Evolutionary conservation across 1,139 yeast genomes (phyloP), one percentile per base, ranked within the genome.

Genomic region (Zygosaccharomyces pseudobailii): DNA sequence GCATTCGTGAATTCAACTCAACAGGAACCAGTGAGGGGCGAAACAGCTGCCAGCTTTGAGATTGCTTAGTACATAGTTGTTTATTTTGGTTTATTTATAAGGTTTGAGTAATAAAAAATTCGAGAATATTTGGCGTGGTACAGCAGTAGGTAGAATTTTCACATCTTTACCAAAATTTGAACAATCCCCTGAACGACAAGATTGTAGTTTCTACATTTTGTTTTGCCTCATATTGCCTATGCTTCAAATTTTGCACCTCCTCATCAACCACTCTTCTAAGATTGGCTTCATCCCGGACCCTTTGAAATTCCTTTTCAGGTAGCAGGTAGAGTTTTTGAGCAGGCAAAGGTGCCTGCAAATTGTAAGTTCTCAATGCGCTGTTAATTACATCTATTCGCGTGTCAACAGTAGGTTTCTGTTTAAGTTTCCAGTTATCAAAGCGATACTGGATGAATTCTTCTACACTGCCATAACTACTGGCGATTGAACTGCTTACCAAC

Each of bases 291-390:
- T 58, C 57, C 48, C 68, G 71, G 46, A 73, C 69, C 34, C 64
- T 57, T 21, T 62, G 56, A 5, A 84, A 58, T 62, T 88, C 96
- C 3, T 66, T 69, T 3, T 75, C 80, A 0, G 71, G 59, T 0
- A 68, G 40, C 20, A 88, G 62, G 59, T 87, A 87, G 46, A 84
- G 70, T 55, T 82, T 82, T 52, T 90, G 88, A 0, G 94, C 79
- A 1, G 81, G 73, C 22, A 84, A 68, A 0, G 96, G 96, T 1
- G 94, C 87, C 59, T 86, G 94, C 25, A 88, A 65, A 56, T 88
- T 88, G 62, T 87, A 88, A 19, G 84, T 78, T 22, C 96, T 69
- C 20, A 88, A 75, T 1, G 73, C 70, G 45, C 71, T 74, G 63
- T 88, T 88, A 40, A 87, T 64, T 3, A 70, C 60, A 10, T 67